Evolutionary conservation across 306 rosid genomes (phyloP), one percentile per base, ranked within the genome.

Genomic region (Cucurbita argyrosperma): DNA sequence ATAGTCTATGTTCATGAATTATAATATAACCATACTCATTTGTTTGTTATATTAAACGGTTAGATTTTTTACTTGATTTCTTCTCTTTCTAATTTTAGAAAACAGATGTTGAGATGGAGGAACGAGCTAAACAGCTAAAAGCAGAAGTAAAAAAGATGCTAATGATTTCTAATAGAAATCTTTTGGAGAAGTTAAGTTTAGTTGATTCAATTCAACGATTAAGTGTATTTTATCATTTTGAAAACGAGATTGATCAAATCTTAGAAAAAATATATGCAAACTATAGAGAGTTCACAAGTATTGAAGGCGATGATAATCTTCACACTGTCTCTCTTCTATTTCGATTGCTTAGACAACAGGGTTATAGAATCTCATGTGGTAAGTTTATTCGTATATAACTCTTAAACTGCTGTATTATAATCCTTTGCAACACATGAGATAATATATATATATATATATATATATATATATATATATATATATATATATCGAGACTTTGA

Each of bases 291-390:
- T 26, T 26, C 26, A 26, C 26, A 26, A 26, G 26, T 26, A 26
- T 26, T 26, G 58, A 52, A 10, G 3, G 3, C 2, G 56, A 2
- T 67, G 49, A 50, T 1, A 78, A 81, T 30, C 77, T 86, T 4
- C 37, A 56, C 23, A 42, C n/a, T 43, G 23, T 45, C 39, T 75
- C 87, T 50, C 82, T 86, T 45, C 70, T 79, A 11, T 88, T 88
- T 76, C 83, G 88, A 49, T 19, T 88, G 43, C 39, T 86, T 10
- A 81, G 93, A 11, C 89, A 88, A 64, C 81, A 78, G 0, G 86
- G 89, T 35, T 65, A 76, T 56, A 70, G 11, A 2, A 56, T 81
- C 76, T 76, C 86, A 13, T 26, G 26, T 26, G 26, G 26, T 26
- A 26, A 26, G 26, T 26, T 26, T 26, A 26, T 26, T 26, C 26